These are phyloP conservation scores for Saccharomycopsis microspora DNA, from an alignment of 805 yeast species.

Conservation along the genomic window DNA sequence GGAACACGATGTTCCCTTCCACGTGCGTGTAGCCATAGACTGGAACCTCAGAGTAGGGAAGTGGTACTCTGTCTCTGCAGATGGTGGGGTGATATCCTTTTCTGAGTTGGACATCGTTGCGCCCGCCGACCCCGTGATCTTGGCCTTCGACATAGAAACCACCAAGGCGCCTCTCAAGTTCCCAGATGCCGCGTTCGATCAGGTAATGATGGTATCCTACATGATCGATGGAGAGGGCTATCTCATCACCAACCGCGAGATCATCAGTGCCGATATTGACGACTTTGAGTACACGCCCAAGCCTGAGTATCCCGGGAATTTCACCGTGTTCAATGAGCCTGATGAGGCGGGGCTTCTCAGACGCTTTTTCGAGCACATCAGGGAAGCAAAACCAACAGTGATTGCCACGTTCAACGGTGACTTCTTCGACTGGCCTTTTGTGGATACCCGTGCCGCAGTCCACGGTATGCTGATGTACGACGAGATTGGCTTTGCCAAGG, in stretches of 20 bases:
- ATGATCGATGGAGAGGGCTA: slow-evolving; percentile 98
- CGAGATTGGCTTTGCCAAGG: slow-evolving; percentile 90
- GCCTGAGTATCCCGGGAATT: slow-evolving; percentile 87
- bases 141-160: slow-evolving; percentile 97
- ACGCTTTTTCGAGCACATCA: slow-evolving; percentile 80
- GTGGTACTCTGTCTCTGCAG: slow-evolving; percentile 79
- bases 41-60: slow-evolving; percentile 80
- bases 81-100: slow-evolving; percentile 40
- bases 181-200: slow-evolving; percentile 86
- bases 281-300: slow-evolving; percentile 97
- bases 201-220: slow-evolving; percentile 97
- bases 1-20: slow-evolving; percentile 95
- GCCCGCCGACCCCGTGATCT: slow-evolving; percentile 93
- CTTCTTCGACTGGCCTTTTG: slow-evolving; percentile 98
- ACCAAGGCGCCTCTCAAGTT: slow-evolving; percentile 93
- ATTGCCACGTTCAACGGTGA: slow-evolving; percentile 98
- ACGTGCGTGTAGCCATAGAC: slow-evolving; percentile 93
- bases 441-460: slow-evolving; percentile 73
- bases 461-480: slow-evolving; percentile 84
- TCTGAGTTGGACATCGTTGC: slow-evolving; percentile 70
- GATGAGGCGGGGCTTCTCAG: slow-evolving; percentile 67
- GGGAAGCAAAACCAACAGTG: slow-evolving; percentile 88
- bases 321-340: slow-evolving; percentile 81
- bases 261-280: slow-evolving; percentile 87
- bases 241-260: slow-evolving; percentile 86